Conservation (phyloP, 139 green algal genomes). For the Trebouxia sp. region DNA sequence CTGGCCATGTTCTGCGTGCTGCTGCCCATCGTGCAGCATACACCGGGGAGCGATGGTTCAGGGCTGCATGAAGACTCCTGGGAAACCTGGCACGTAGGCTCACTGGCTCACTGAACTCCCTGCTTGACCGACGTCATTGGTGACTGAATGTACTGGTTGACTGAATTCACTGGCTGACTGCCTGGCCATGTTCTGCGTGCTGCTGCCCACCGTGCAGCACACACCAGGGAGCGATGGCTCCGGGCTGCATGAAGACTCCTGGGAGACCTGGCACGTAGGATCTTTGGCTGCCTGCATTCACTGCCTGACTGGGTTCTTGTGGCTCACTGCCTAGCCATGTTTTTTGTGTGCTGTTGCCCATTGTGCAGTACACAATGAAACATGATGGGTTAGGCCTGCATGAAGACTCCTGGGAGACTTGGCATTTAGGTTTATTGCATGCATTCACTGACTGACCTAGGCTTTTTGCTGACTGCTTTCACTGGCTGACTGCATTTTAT, state of each 20-base stretch:
- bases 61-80: conserved; percentile 86
- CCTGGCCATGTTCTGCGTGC: conserved; percentile 51
- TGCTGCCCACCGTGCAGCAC: conserved; percentile 61
- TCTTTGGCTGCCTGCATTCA: not conserved
- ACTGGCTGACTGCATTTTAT: too few species aligned
- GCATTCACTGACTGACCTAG: too few species aligned
- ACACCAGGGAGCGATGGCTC: conserved; percentile 67
- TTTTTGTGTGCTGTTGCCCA: too few species aligned
- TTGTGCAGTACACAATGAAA: too few species aligned
- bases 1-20: conserved; percentile 56
- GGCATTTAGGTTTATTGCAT: too few species aligned
- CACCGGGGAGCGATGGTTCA: conserved; percentile 67
- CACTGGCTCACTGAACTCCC: not conserved
- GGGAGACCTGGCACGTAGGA: conserved; percentile 74
- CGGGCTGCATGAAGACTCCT: conserved; percentile 85
- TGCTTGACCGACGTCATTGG: too few species aligned
- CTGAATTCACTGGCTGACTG: too few species aligned
- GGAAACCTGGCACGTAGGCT: conserved; percentile 71
- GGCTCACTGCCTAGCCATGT: too few species aligned
- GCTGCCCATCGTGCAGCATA: conserved; percentile 57
- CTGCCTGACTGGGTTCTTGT: not conserved
- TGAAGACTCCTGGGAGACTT: too few species aligned
- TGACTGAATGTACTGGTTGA: not conserved
- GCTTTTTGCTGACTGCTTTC: too few species aligned
- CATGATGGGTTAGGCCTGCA: too few species aligned